phyloP scores from a whole-genome alignment of 225 moss, liverwort and hornwort genomes.

The Pseudisothecium myosuroides region DNA sequence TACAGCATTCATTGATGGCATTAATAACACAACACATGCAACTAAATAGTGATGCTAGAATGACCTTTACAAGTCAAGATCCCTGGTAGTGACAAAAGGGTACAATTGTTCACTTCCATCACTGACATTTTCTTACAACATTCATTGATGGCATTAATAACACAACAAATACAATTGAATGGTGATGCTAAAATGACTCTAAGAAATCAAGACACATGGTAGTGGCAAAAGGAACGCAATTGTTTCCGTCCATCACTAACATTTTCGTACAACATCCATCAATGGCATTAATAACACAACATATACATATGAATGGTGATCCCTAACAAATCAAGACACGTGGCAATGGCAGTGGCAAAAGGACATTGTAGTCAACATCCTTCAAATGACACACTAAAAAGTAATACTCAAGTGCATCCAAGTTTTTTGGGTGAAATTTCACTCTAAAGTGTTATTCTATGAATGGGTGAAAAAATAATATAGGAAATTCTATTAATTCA shows the following conservation, averaged over 20 bases:
- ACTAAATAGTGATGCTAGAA: not conserved
- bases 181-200: not conserved
- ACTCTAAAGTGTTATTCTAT: fast-evolving
- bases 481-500: too few species aligned
- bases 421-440: not conserved
- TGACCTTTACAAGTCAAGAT: not conserved
- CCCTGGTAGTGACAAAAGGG: fast-evolving
- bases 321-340: too few species aligned
- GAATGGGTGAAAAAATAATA: not conserved
- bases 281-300: too few species aligned
- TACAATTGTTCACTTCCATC: not conserved
- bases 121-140: not conserved
- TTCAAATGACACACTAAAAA: too few species aligned
- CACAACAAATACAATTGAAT: fast-evolving
- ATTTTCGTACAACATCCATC: too few species aligned
- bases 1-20: not conserved
- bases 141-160: not conserved
- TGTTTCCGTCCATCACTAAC: not conserved
- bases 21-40: fast-evolving
- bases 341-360: too few species aligned
- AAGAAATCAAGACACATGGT: not conserved
- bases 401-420: too few species aligned
- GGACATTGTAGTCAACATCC: too few species aligned
- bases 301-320: not conserved
- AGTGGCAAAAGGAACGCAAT: not conserved